phyloP scores from a whole-genome alignment of 192 early-diverging fungal genomes.

The Coemansia reversa region DNA sequence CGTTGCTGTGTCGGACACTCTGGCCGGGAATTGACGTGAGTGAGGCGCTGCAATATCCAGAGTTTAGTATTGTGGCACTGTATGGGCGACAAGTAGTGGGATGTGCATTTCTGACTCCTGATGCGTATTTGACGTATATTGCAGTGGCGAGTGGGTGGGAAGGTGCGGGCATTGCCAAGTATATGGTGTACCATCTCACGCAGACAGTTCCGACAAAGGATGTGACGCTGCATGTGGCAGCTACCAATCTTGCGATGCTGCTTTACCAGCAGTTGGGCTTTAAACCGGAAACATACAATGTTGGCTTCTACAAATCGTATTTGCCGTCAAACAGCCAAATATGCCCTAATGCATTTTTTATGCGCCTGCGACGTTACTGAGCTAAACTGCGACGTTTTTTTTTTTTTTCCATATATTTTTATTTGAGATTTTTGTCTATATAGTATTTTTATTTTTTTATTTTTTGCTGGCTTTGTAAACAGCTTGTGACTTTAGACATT shows the following conservation, averaged over 20 bases:
- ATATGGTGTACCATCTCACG: constrained; percentile 83
- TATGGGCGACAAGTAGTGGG: constrained; percentile 80
- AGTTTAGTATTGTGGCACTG: constrained; percentile 81
- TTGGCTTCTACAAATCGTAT: constrained; percentile 90
- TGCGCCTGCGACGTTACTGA: constrained; percentile 69
- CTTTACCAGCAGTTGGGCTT: constrained; percentile 92
- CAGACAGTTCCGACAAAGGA: constrained; percentile 75
- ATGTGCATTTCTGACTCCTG: constrained; percentile 90
- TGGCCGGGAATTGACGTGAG: constrained; percentile 90
- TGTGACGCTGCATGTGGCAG: constrained; percentile 88
- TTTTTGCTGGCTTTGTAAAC: neutral
- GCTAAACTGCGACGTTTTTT: neutral
- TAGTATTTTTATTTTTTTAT: constrained; percentile 1
- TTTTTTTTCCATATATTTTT: neutral
- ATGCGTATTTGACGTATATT: constrained; percentile 87
- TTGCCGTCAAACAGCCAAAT: constrained; percentile 66
- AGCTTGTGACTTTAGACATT: neutral
- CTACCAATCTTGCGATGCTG: constrained; percentile 90
- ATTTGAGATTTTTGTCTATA: neutral
- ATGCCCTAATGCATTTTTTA: constrained; percentile 87
- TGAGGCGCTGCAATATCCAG: constrained; percentile 77
- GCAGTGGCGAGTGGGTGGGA: constrained; percentile 85
- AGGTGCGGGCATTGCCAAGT: constrained; percentile 75
- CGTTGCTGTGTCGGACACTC: constrained; percentile 69
- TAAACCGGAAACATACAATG: constrained; percentile 89